These are phyloP conservation scores for Phytophthora meadii DNA, from an alignment of 352 stramenopile species.

Conservation along the genomic window DNA sequence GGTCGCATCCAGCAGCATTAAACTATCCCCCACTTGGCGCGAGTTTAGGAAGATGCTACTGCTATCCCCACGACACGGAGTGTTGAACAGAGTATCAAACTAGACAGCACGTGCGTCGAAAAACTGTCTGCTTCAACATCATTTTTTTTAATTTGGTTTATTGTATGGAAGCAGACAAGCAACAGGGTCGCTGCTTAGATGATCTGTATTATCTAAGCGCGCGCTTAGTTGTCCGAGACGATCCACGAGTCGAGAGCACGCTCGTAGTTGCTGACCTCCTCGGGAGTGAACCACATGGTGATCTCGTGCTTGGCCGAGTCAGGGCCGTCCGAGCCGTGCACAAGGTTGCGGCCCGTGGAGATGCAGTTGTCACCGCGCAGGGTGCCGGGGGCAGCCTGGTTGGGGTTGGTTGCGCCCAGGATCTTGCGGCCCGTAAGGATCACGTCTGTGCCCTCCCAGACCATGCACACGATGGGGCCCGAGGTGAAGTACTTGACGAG, in stretches of 20 bases:
- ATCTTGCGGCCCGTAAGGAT: slow-evolving; percentile 96
- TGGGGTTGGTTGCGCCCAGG: slow-evolving; percentile 95
- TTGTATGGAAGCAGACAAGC: slow-evolving; percentile 31
- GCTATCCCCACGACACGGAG: too few species aligned
- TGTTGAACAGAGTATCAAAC: too few species aligned
- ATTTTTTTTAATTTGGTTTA: slow-evolving; percentile 40
- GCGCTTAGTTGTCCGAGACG: slow-evolving; percentile 87
- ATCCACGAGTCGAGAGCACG: slow-evolving; percentile 89
- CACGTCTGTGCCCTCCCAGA: slow-evolving; percentile 93
- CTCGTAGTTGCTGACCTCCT: slow-evolving; percentile 93
- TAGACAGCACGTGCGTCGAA: not conserved
- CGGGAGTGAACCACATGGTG: slow-evolving; percentile 93
- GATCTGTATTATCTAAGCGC: slow-evolving; percentile 2
- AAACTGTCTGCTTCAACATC: slow-evolving; percentile 16
- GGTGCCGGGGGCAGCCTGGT: slow-evolving; percentile 92
- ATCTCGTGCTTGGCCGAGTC: slow-evolving; percentile 94
- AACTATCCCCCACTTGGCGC: too few species aligned
- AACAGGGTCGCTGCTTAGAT: not conserved
- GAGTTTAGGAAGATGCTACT: too few species aligned
- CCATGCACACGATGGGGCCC: slow-evolving; percentile 96
- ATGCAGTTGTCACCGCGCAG: slow-evolving; percentile 96
- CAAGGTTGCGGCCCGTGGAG: slow-evolving; percentile 92
- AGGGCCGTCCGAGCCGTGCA: slow-evolving; percentile 93
- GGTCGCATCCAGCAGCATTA: too few species aligned
- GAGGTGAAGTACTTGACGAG: slow-evolving; percentile 93